A percentile compares a stretch with the other conserved stretches of the same genome.
Conservation (phyloP, 441 rosid species). For the Jatropha podagrica region DNA sequence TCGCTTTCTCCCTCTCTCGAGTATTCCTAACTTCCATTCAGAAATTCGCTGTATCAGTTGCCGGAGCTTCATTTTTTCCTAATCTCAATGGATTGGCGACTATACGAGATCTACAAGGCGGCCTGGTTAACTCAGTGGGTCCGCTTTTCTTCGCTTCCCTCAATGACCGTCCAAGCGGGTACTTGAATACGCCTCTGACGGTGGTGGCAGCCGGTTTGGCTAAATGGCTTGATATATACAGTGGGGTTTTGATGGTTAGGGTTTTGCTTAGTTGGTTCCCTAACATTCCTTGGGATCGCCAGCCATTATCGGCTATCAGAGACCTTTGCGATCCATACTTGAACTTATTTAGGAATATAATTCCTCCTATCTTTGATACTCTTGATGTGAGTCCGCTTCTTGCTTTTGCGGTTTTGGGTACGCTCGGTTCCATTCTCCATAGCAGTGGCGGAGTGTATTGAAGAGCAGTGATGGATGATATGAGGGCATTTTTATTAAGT, state of each 20-base stretch:
- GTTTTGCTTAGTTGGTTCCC: slow-evolving; percentile 96
- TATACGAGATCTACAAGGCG: slow-evolving; percentile 32
- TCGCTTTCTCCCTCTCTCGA: slow-evolving; percentile 29
- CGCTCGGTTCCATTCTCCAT: slow-evolving; percentile 61
- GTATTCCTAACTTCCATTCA: slow-evolving; percentile 35
- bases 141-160: slow-evolving; percentile 67
- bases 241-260: slow-evolving; percentile 83
- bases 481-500: not conserved
- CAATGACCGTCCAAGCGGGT: slow-evolving; percentile 45
- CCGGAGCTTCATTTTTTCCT: slow-evolving; percentile 16
- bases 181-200: slow-evolving; percentile 69
- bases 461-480: not conserved
- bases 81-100: slow-evolving; percentile 24
- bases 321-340: slow-evolving; percentile 85
- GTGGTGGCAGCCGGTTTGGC: slow-evolving; percentile 81
- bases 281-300: slow-evolving; percentile 84
- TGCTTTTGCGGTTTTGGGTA: slow-evolving; percentile 82
- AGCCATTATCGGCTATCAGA: slow-evolving; percentile 73
- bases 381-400: slow-evolving; percentile 82
- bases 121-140: slow-evolving; percentile 26
- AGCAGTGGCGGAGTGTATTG: slow-evolving; percentile 38
- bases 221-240: slow-evolving; percentile 85
- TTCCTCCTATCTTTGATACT: slow-evolving; percentile 71
- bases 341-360: slow-evolving; percentile 77
- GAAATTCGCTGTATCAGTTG: slow-evolving; percentile 27